Evolutionary conservation across 352 stramenopile species (phyloP).

Genomic region (Phytophthora megakarya): DNA sequence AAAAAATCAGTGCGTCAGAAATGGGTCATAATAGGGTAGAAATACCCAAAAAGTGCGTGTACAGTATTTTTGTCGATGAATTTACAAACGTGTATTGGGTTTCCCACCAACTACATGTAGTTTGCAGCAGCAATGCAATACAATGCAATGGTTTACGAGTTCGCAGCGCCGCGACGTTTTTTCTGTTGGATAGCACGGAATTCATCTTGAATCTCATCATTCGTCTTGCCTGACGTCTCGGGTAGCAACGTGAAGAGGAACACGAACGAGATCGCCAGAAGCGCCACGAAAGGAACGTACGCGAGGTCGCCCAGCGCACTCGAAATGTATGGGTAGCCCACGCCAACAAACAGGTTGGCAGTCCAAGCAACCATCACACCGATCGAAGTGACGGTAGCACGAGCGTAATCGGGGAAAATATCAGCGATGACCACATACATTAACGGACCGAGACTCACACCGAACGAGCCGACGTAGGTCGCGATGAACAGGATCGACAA

Average conservation of each 20-base stretch:
- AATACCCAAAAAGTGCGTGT: too few relatives aligned
- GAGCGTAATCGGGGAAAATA: slow-evolving; percentile 49
- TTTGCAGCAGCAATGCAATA: too few relatives aligned
- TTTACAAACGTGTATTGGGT: too few relatives aligned
- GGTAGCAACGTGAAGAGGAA: slow-evolving; percentile 43
- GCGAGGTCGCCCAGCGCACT: slow-evolving; percentile 35
- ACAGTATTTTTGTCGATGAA: too few relatives aligned
- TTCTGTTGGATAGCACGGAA: slow-evolving; percentile 43
- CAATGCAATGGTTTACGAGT: too few relatives aligned
- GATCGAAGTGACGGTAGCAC: slow-evolving; percentile 41
- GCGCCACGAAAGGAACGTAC: slow-evolving; percentile 43
- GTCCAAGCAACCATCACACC: slow-evolving; percentile 42
- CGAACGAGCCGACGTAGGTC: slow-evolving; percentile 38
- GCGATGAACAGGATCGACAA: slow-evolving; percentile 49
- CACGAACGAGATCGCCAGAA: slow-evolving; percentile 34
- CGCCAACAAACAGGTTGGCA: slow-evolving; percentile 48
- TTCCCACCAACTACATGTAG: too few relatives aligned
- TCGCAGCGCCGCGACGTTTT: slow-evolving; percentile 10
- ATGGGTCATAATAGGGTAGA: too few relatives aligned
- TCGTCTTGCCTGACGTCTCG: slow-evolving; percentile 53
- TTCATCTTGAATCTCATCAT: slow-evolving; percentile 54
- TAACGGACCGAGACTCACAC: slow-evolving; percentile 40
- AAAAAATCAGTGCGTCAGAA: too few relatives aligned
- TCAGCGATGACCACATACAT: slow-evolving; percentile 53
- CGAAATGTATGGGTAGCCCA: slow-evolving; percentile 56